Evolutionary conservation across 2,329 filamentous ascomycete genomes (phyloP).

Genomic region (Neofusicoccum parvum): DNA sequence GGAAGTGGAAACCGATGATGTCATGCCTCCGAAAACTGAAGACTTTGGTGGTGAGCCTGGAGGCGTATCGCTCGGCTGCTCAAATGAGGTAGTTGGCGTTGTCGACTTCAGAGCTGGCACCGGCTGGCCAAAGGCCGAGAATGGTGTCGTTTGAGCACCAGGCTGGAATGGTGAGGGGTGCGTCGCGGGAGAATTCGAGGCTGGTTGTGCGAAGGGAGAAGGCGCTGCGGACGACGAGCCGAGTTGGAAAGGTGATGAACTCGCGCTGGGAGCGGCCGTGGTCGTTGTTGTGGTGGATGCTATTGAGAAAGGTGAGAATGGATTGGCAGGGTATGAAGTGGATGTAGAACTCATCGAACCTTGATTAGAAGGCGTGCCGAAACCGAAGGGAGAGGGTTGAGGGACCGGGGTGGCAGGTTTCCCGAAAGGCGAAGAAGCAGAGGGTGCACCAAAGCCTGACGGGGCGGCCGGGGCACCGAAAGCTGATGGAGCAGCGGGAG

Average conservation of each 20-base stretch:
- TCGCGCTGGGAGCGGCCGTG: background rate
- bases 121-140: background rate
- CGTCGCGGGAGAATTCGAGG: background rate
- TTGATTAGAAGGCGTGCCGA: constrained; percentile 5
- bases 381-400: background rate
- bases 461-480: background rate
- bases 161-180: background rate
- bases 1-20: background rate
- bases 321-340: background rate
- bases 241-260: background rate
- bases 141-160: background rate
- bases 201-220: background rate
- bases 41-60: constrained; percentile 18
- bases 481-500: background rate
- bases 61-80: constrained; percentile 5
- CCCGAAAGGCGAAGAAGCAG: constrained; percentile 4
- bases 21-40: background rate
- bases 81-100: constrained; percentile 7
- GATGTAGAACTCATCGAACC: background rate
- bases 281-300: background rate
- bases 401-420: background rate
- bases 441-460: background rate
- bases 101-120: background rate
- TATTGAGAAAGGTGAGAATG: constrained; percentile 10
- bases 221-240: background rate